Base-by-base conservation (phyloP, 257 asterid genomes). In the Euphrasia confusa region DNA sequence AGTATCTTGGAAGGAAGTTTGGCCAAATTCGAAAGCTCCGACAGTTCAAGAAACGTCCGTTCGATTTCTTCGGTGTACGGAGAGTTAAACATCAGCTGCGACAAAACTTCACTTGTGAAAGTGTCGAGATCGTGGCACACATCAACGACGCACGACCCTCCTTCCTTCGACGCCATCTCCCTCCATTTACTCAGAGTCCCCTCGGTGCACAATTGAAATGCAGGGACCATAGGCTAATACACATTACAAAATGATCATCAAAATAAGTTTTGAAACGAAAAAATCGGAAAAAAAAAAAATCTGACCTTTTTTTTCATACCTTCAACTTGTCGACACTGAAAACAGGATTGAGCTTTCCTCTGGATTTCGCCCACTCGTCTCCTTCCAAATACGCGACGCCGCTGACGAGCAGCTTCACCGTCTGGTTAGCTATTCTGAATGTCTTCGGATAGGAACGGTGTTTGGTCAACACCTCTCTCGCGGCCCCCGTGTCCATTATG, bases 191-290 rank as follows among this genome's bases (percentile, higher is more conserved):
- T 18, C 3, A 60, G 17, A 39, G 27, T 18, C 17, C 40, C 13
- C 10, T 60, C 54, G 2, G 32, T 6, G 53, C 65, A 60, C 6
- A 5, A 2, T 40, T 39, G 52, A 4, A 60, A 35, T 40, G 65
- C 32, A 39, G 76, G 76, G 8, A 72, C 42, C 76, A 59, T 66
- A 52, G 54, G 68, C 76, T 72, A 21, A 21, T 21, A n/a, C n/a
- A n/a, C n/a, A 21, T 21, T 21, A 21, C 24, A n/a, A n/a, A n/a
- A n/a, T n/a, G 10, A 7, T 28, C n/a, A n/a, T n/a, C n/a, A 28
- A 28, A n/a, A n/a, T n/a, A n/a, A n/a, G n/a, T n/a, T n/a, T n/a
- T 1, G 24, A 21, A 21, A 21, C 24, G 24, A 21, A 21, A 21
- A 21, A 21, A 21, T 21, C 24, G 24, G 24, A 21, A 21, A 21